Evolutionary conservation across 805 yeast genomes (phyloP), one percentile per base, ranked within the genome.

Genomic region (Priceomyces melissophilus): DNA sequence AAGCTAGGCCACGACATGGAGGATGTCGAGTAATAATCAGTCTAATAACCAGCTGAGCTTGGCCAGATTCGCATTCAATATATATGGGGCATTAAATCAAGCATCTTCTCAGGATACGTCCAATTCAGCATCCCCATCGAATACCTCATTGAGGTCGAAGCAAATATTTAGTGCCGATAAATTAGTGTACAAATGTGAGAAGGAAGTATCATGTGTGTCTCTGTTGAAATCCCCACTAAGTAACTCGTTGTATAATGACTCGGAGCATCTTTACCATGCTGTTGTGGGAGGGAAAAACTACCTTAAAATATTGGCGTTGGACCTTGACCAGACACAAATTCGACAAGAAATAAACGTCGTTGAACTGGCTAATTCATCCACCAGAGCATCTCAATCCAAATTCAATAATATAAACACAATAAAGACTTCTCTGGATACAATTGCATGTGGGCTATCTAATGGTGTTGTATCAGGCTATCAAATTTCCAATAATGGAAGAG

Each of bases 11-110:
- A 13, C 38, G 30, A 20, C 27, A 8, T 11, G 13, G n/a, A 11
- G 14, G 14, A 40, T 42, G 45, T 33, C 42, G 4, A 34, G 28
- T 7, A 17, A 36, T 15, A 38, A 31, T 17, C 32, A 38, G 7
- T 23, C 38, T 9, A 35, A 28, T 38, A 42, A 42, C 30, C 39
- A 38, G 3, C 43, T 37, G 40, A 39, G 42, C 28, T 58, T 77
- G 43, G 78, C 83, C 3, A 65, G 80, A 35, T 71, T 79, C 57
- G 83, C 84, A 0, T 79, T 76, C 63, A 75, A 78, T 49, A 76
- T 79, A 29, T 79, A 79, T 55, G 83, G 83, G 4, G 47, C 61
- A 7, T 40, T 58, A 15, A 52, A 49, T 38, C 45, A 36, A 14
- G 30, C 49, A 1, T 38, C 43, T 13, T 37, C 47, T 3, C 23